Conservation (phyloP, 805 yeast genomes). For the Starmerella khaoyaiensis region DNA sequence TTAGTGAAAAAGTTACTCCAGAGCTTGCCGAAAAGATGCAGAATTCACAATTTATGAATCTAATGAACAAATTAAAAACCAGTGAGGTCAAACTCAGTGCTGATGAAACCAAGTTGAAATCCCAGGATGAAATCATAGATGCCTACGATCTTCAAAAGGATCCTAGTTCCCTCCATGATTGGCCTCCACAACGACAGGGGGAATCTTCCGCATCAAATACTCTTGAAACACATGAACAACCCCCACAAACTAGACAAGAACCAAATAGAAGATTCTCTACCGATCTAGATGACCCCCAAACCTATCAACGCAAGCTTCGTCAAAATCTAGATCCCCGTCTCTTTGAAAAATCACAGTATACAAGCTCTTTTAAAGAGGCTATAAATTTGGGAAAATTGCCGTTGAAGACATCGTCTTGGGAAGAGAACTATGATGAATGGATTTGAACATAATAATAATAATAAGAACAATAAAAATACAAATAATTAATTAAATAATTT, state of each 20-base stretch:
- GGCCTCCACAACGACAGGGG: conserved; percentile 11
- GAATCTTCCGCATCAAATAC: background rate
- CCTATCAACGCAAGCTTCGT: conserved; percentile 15
- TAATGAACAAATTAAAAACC: conserved; percentile 16
- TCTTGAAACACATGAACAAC: conserved; percentile 1
- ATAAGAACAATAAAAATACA: background rate
- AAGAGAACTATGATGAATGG: conserved; percentile 21
- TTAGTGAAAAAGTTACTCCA: conserved; percentile 9
- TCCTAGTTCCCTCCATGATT: conserved; percentile 3
- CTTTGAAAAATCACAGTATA: background rate
- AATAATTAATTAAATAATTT: background rate
- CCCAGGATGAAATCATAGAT: too few species aligned
- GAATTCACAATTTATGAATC: conserved; percentile 18
- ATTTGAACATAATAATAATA: background rate
- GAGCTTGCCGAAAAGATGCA: conserved; percentile 16
- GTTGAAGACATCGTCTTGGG: conserved; percentile 17
- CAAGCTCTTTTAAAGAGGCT: conserved; percentile 18
- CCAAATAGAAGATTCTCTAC: background rate
- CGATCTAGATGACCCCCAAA: conserved; percentile 21
- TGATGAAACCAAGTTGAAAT: conserved; percentile 4
- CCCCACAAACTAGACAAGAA: background rate
- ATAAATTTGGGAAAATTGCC: conserved; percentile 9
- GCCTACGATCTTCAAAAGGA: conserved; percentile 1
- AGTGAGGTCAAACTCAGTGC: conserved; percentile 11
- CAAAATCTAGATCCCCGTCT: conserved; percentile 6